A percentile compares a stretch with the other conserved stretches of the same genome.
These are phyloP conservation scores for Cucumis melo DNA, from an alignment of 306 rosid species.

Conservation along the genomic window DNA sequence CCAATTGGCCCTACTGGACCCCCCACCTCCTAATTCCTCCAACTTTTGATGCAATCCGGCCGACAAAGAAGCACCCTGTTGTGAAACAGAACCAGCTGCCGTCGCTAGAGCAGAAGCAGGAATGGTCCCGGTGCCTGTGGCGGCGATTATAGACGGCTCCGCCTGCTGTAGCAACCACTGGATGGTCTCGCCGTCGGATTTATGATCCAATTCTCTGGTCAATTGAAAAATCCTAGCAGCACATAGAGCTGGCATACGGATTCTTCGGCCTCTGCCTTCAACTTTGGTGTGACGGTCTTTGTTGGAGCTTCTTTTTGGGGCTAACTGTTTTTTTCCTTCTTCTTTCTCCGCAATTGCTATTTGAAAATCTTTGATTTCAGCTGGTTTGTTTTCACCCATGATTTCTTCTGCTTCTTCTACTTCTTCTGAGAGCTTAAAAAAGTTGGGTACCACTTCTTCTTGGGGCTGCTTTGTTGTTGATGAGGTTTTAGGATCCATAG, in stretches of 20 bases:
- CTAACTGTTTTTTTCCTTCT: slow-evolving; percentile 53
- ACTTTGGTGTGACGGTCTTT: slow-evolving; percentile 94
- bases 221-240: slow-evolving; percentile 90
- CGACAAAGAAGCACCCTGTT: slow-evolving; percentile 47
- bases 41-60: slow-evolving; percentile 55
- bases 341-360: slow-evolving; percentile 51
- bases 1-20: slow-evolving; percentile 83
- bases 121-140: slow-evolving; percentile 82
- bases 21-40: slow-evolving; percentile 46
- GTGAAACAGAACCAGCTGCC: slow-evolving; percentile 47
- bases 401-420: neutral
- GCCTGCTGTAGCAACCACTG: slow-evolving; percentile 95
- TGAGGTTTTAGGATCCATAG: slow-evolving; percentile 91
- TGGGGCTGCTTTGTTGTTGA: slow-evolving; percentile 46
- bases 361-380: slow-evolving; percentile 69
- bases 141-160: slow-evolving; percentile 79
- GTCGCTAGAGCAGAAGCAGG: slow-evolving; percentile 88
- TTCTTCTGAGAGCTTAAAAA: slow-evolving; percentile 42
- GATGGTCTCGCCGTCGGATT: slow-evolving; percentile 95
- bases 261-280: slow-evolving; percentile 89
- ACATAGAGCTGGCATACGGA: slow-evolving; percentile 92
- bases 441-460: slow-evolving; percentile 33
- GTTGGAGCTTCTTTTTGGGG: slow-evolving; percentile 86
- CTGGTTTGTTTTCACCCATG: slow-evolving; percentile 62
- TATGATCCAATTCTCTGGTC: slow-evolving; percentile 90